Percentiles rank a stretch among this genome's conserved stretches.
These are phyloP conservation scores for Blastomyces gilchristii DNA, from an alignment of 2,329 filamentous ascomycete genomes.

Conservation along the genomic window DNA sequence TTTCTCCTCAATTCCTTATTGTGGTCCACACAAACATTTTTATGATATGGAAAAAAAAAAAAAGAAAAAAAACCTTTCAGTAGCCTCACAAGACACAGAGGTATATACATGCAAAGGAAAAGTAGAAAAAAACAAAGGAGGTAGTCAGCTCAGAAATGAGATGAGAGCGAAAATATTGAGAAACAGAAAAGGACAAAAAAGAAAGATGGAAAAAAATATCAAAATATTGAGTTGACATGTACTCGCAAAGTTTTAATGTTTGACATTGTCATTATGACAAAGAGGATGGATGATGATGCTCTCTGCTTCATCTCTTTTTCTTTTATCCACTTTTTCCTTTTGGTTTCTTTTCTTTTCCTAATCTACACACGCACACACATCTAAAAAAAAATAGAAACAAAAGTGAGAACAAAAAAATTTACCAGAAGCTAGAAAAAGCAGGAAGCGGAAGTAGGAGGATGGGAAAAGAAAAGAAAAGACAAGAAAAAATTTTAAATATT, in stretches of 20 bases:
- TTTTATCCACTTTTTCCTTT: conserved; percentile 9
- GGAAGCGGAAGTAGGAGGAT: background rate
- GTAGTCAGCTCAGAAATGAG: background rate
- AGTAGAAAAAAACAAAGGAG: background rate
- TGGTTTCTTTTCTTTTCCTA: background rate
- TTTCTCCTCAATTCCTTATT: background rate
- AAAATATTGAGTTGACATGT: background rate
- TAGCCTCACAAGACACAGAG: background rate
- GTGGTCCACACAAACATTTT: background rate
- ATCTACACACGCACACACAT: background rate
- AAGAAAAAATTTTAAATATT: background rate
- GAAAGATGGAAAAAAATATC: background rate
- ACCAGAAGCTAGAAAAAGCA: background rate
- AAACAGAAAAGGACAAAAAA: background rate
- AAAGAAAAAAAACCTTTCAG: too few relatives aligned
- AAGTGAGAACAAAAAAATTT: background rate
- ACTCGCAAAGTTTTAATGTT: background rate
- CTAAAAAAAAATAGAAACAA: background rate
- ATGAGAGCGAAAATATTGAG: background rate
- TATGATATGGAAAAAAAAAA: too few relatives aligned
- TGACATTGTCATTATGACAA: background rate
- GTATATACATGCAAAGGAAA: background rate
- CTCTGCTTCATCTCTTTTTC: background rate
- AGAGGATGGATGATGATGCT: background rate
- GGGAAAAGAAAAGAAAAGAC: too few relatives aligned